Conservation (phyloP, 805 yeast species). For the Schwanniomyces occidentalis region DNA sequence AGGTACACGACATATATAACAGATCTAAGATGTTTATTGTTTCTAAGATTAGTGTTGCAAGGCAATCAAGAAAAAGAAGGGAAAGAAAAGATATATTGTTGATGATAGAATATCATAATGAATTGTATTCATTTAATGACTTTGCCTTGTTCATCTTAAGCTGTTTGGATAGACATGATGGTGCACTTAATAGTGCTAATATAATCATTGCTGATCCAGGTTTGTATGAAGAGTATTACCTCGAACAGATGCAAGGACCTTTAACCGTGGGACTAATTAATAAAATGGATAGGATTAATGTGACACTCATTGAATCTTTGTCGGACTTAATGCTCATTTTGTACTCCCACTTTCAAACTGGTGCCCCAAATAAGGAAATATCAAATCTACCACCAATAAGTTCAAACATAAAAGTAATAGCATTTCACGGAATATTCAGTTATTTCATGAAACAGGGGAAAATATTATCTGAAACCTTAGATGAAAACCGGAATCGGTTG, state of each 20-base stretch:
- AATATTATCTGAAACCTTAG: no score
- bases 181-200: constrained; percentile 2
- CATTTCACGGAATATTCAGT: constrained; percentile 9
- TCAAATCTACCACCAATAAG: neutral
- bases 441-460: constrained; percentile 2
- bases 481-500: neutral
- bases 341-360: neutral
- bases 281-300: constrained; percentile 4
- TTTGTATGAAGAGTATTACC: constrained; percentile 3
- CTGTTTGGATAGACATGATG: neutral
- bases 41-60: no score
- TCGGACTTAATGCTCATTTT: constrained; percentile 6
- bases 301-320: constrained; percentile 9
- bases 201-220: constrained; percentile 9
- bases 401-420: constrained; percentile 5
- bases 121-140: constrained; percentile 8
- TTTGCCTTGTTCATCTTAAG: constrained; percentile 4
- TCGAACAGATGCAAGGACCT: neutral
- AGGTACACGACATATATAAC: no score
- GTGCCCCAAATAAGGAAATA: neutral
- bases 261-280: constrained; percentile 4
- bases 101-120: constrained; percentile 11
- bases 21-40: no score
- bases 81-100: no score
- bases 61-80: no score